These are phyloP conservation scores for Rubus parviflorus DNA, from an alignment of 306 rosid genomes.

Conservation along the genomic window DNA sequence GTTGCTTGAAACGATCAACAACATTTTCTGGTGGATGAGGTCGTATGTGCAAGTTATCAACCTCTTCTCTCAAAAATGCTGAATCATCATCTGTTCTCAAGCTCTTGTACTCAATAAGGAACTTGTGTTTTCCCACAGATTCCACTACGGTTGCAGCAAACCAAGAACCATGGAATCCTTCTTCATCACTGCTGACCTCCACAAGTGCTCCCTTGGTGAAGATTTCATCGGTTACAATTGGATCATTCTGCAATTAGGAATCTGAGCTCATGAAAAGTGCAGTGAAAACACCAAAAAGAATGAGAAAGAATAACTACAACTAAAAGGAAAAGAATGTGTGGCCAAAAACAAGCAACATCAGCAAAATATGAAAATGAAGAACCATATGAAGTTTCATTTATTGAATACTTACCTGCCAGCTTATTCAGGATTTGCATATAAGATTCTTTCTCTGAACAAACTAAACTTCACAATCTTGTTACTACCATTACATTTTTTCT, in stretches of 20 bases:
- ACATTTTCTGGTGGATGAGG: conserved; percentile 30
- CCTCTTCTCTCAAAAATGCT: conserved; percentile 38
- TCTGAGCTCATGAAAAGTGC: neutral
- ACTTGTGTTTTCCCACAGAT: conserved; percentile 25
- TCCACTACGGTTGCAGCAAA: conserved; percentile 32
- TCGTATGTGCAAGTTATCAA: conserved; percentile 31
- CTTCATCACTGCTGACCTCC: conserved; percentile 47
- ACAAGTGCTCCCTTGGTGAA: conserved; percentile 31
- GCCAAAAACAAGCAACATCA: neutral
- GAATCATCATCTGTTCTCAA: conserved; percentile 40
- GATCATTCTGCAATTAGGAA: conserved; percentile 17
- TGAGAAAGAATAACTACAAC: neutral
- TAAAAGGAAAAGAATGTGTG: neutral
- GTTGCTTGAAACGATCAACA: conserved; percentile 23
- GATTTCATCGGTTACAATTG: neutral
- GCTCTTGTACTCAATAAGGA: conserved; percentile 37
- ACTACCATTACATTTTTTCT: neutral
- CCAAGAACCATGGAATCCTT: conserved; percentile 52
- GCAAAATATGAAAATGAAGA: neutral
- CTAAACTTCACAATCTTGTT: neutral
- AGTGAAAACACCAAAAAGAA: neutral
- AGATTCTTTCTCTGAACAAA: neutral
- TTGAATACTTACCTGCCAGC: neutral
- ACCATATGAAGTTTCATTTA: neutral
- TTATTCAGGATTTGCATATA: neutral